Percentiles rank a stretch among this genome's conserved stretches.
phyloP scores from a whole-genome alignment of 1,284 basidiomycete species.

The Irpex lacteus region DNA sequence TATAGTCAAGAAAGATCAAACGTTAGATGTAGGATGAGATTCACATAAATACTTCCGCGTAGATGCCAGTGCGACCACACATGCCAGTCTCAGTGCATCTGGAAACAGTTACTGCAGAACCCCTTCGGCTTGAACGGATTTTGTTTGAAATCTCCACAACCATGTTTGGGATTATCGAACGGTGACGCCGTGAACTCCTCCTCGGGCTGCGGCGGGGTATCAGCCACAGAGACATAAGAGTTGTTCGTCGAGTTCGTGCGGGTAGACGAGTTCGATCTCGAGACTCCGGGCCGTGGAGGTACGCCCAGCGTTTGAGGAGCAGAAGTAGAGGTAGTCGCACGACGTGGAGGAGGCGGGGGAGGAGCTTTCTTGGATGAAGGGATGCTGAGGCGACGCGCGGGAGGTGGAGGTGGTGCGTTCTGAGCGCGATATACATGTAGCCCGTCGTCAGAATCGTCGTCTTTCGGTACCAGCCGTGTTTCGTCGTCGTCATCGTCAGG shows the following conservation, averaged over 20 bases:
- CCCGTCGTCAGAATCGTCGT: conserved; percentile 15
- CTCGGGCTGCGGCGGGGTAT: not conserved
- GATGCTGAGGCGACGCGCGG: conserved; percentile 3
- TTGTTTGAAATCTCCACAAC: conserved; percentile 12
- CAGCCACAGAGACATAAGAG: conserved; percentile 10
- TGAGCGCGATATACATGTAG: not conserved
- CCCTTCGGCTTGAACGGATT: conserved; percentile 15
- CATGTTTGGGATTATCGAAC: conserved; percentile 20
- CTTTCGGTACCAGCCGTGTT: conserved; percentile 13
- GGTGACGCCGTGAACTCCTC: conserved; percentile 16
- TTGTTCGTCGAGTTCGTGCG: conserved; percentile 9
- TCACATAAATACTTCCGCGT: no score
- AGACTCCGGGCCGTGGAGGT: conserved; percentile 18
- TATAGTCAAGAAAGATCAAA: no score
- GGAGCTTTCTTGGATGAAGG: conserved; percentile 10
- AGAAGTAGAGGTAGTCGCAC: conserved; percentile 7
- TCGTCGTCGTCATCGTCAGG: conserved; percentile 28
- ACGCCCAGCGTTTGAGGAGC: conserved; percentile 4
- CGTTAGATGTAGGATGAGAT: no score
- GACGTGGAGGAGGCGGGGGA: conserved; percentile 10
- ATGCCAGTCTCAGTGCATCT: conserved; percentile 3
- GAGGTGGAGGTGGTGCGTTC: conserved; percentile 13
- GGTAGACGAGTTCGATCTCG: conserved; percentile 18
- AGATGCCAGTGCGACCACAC: no score
- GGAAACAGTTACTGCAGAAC: conserved; percentile 13